phyloP scores from a whole-genome alignment of 2,329 filamentous ascomycete species.

The Aspergillus sp. region DNA sequence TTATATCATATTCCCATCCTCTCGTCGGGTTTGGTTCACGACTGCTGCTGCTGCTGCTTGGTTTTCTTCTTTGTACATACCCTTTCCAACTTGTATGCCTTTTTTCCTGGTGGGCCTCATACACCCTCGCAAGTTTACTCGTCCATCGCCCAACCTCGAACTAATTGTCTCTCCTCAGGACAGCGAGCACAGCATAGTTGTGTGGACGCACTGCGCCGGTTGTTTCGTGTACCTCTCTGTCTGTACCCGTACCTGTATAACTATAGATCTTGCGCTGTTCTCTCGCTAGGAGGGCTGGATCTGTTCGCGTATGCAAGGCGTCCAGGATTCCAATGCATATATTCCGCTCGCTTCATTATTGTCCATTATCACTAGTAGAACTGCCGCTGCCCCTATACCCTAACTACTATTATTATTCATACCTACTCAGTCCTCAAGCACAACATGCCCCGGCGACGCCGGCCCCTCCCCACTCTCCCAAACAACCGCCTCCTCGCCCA shows the following conservation, averaged over 20 bases:
- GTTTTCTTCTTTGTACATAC: constrained; percentile 19
- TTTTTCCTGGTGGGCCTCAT: neutral
- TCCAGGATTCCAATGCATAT: neutral
- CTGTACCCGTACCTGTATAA: neutral
- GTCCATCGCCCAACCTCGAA: neutral
- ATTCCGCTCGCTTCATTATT: neutral
- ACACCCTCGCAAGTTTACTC: neutral
- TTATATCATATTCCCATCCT: constrained; percentile 1
- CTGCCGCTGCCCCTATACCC: neutral
- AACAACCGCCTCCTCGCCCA: constrained; percentile 35
- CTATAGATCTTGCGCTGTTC: neutral
- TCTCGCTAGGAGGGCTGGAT: neutral
- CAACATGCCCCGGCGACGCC: constrained; percentile 48
- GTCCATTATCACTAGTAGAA: neutral
- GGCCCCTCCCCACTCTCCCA: constrained; percentile 55
- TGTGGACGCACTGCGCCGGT: neutral
- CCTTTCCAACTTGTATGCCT: neutral
- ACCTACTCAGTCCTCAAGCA: neutral
- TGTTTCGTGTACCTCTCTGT: neutral
- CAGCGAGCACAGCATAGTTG: neutral
- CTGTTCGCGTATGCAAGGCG: constrained; percentile 1
- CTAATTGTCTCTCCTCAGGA: neutral
- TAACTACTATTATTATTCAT: neutral
- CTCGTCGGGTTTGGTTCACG: constrained; percentile 4
- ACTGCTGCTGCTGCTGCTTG: neutral